Percentiles rank a stretch among this genome's conserved stretches.
Conservation (phyloP, 176 grass and related monocot species). For the Puccinellia tenuiflora region DNA sequence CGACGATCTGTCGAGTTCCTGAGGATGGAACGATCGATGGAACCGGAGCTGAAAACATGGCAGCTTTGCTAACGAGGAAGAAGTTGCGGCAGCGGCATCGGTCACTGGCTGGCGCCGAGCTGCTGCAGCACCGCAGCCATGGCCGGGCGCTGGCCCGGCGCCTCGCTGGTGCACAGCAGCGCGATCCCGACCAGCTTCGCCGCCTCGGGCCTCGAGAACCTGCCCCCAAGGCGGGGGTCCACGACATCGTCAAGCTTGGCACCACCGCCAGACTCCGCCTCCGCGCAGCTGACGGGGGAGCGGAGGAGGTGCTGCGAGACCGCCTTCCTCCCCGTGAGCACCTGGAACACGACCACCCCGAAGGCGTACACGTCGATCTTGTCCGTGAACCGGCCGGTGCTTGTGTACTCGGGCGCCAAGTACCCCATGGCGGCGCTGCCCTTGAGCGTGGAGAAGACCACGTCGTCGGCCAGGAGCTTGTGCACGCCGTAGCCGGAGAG, state of each 20-base stretch:
- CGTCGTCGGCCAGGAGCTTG: conserved; percentile 73
- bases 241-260: conserved; percentile 56
- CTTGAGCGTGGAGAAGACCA: conserved; percentile 78
- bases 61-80: neutral
- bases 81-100: neutral
- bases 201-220: conserved; percentile 57
- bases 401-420: conserved; percentile 67
- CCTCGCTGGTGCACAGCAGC: conserved; percentile 67
- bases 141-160: conserved; percentile 43
- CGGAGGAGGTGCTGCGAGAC: conserved; percentile 41
- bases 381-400: conserved; percentile 71
- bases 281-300: neutral
- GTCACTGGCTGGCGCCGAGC: conserved; percentile 39
- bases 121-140: conserved; percentile 70
- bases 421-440: conserved; percentile 82
- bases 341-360: conserved; percentile 63
- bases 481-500: conserved; percentile 54
- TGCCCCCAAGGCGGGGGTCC: conserved; percentile 49
- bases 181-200: conserved; percentile 66
- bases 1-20: neutral
- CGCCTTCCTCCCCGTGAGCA: conserved; percentile 48
- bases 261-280: conserved; percentile 17
- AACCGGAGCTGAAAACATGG: neutral
- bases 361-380: conserved; percentile 80
- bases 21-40: neutral